phyloP scores from a whole-genome alignment of 371 early-diverging fungal species.

The Mortierella sp. region DNA sequence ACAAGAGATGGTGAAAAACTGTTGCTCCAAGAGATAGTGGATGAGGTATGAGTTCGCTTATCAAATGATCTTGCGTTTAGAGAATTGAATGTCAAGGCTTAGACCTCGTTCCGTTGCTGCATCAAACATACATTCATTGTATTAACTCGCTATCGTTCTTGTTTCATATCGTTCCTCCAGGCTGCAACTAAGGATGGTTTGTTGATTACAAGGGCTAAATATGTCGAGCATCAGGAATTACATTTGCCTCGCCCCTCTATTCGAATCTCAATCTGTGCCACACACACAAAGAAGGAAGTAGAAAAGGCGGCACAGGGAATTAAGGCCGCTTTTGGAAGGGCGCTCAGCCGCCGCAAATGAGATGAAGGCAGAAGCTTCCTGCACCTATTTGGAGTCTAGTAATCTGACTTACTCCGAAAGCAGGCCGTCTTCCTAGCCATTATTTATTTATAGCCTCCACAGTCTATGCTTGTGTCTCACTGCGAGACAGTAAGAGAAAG shows the following conservation, averaged over 20 bases:
- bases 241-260: constrained; percentile 82
- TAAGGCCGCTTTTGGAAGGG: constrained; percentile 65
- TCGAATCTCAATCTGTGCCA: constrained; percentile 82
- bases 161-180: constrained; percentile 8
- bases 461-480: neutral
- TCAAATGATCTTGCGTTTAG: constrained; percentile 1
- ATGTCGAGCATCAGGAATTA: constrained; percentile 88
- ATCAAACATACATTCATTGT: too few relatives aligned
- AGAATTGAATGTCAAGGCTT: neutral
- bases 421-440: neutral
- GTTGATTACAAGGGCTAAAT: constrained; percentile 88
- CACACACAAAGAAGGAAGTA: constrained; percentile 83
- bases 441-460: neutral
- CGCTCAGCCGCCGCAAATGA: constrained; percentile 61
- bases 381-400: neutral
- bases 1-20: constrained; percentile 72
- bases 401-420: constrained; percentile 3
- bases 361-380: constrained; percentile 16
- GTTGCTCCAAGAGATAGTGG: constrained; percentile 85
- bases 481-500: neutral
- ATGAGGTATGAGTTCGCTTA: constrained; percentile 63
- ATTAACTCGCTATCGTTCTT: neutral
- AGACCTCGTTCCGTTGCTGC: too few relatives aligned
- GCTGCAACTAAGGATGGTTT: constrained; percentile 80
- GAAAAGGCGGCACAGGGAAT: constrained; percentile 83